A percentile compares a stretch with the other conserved stretches of the same genome.
Evolutionary conservation across 495 filamentous ascomycete genomes (phyloP).

Genomic region (Lindgomyces ingoldianus): DNA sequence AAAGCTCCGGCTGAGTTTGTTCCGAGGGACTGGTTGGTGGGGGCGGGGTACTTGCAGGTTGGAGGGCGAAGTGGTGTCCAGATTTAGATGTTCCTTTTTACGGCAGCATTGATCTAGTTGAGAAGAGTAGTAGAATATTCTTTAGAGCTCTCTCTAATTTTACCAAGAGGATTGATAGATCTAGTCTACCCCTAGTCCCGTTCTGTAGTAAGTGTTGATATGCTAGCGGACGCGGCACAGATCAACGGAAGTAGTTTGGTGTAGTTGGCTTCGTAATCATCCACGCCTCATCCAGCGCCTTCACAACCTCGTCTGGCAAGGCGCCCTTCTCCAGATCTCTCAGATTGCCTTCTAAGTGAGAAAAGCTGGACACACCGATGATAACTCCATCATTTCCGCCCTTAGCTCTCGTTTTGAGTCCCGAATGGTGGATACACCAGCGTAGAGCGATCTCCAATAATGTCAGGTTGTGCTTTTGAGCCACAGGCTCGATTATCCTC

Average conservation of each 20-base stretch:
- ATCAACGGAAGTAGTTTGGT: slow-evolving; percentile 52
- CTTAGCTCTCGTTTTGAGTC: slow-evolving; percentile 62
- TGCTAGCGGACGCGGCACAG: background rate
- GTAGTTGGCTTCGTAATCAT: slow-evolving; percentile 61
- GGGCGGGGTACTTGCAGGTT: background rate
- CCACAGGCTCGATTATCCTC: slow-evolving; percentile 68
- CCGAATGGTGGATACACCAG: slow-evolving; percentile 58
- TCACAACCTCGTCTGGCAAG: slow-evolving; percentile 78
- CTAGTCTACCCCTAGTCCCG: no score
- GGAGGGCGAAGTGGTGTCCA: background rate
- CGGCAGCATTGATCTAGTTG: no score
- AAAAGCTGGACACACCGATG: slow-evolving; percentile 31
- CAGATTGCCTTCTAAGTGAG: slow-evolving; percentile 30
- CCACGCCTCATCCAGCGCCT: slow-evolving; percentile 80
- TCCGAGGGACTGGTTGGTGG: background rate
- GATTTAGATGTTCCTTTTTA: background rate
- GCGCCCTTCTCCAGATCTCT: slow-evolving; percentile 74
- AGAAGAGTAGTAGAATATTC: no score
- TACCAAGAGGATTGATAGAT: no score
- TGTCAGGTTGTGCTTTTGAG: slow-evolving; percentile 72
- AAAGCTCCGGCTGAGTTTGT: background rate
- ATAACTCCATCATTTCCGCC: slow-evolving; percentile 64
- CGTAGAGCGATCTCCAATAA: slow-evolving; percentile 37
- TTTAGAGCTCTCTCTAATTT: no score
- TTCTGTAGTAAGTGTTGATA: no score